A percentile compares a stretch with the other conserved stretches of the same genome.
phyloP scores from a whole-genome alignment of 2,329 filamentous ascomycete species.

The Fusarium anguioides region DNA sequence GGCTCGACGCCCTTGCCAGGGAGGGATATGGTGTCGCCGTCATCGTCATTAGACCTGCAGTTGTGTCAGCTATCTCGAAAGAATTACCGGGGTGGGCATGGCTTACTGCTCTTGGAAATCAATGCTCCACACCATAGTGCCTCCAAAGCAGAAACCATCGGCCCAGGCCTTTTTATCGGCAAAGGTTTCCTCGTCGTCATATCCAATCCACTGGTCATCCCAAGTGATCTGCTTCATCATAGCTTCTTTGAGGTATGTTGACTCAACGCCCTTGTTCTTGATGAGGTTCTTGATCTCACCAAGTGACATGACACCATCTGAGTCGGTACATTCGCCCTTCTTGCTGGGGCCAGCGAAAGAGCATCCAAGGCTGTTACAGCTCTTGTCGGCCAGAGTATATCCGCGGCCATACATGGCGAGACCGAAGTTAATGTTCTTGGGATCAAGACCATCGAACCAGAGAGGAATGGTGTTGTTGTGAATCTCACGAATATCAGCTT shows the following conservation, averaged over 20 bases:
- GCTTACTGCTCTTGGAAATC: constrained; percentile 15
- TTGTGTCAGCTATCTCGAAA: background rate
- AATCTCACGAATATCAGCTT: constrained; percentile 59
- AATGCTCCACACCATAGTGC: constrained; percentile 35
- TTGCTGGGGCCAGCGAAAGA: constrained; percentile 40
- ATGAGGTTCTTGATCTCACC: constrained; percentile 49
- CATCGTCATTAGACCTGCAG: background rate
- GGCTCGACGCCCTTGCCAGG: too few species aligned
- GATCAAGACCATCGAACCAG: constrained; percentile 55
- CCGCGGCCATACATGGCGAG: constrained; percentile 60
- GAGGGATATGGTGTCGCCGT: background rate
- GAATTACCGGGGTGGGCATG: background rate
- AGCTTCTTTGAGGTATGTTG: constrained; percentile 14
- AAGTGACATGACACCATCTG: constrained; percentile 46
- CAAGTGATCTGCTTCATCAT: constrained; percentile 36
- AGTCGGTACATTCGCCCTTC: constrained; percentile 46
- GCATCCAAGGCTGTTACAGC: constrained; percentile 45
- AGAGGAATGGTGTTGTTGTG: constrained; percentile 50
- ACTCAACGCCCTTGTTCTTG: constrained; percentile 28
- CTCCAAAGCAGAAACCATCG: constrained; percentile 25
- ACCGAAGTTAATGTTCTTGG: constrained; percentile 58
- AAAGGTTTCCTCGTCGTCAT: constrained; percentile 45
- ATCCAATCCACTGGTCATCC: constrained; percentile 43
- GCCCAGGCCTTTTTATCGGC: constrained; percentile 26
- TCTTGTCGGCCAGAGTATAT: constrained; percentile 50